Evolutionary conservation across 345 rosid species (phyloP).

Genomic region (Eutrema japonicum): DNA sequence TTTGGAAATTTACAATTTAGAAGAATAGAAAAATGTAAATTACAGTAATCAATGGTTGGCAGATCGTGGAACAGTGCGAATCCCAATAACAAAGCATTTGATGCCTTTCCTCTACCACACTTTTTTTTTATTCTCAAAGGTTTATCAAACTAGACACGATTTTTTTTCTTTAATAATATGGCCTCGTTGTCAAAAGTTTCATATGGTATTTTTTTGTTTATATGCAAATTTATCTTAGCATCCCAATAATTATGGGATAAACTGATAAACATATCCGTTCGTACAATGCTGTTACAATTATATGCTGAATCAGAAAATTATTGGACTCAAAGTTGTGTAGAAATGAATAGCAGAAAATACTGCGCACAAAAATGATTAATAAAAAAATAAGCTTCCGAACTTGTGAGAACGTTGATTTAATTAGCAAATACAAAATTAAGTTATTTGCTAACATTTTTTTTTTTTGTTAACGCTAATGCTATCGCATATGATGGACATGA

Average conservation of each 20-base stretch:
- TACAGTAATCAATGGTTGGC: constrained; percentile 40
- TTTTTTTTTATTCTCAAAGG: constrained; percentile 36
- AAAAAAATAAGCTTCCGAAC: too few relatives aligned
- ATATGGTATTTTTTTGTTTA: not conserved
- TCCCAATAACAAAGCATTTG: constrained; percentile 74
- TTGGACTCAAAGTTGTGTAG: too few relatives aligned
- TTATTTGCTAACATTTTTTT: too few relatives aligned
- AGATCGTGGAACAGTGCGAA: constrained; percentile 75
- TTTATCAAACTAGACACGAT: constrained; percentile 33
- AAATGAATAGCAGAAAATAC: too few relatives aligned
- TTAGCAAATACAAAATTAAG: too few relatives aligned
- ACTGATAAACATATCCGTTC: constrained; percentile 1
- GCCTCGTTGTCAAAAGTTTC: constrained; percentile 27
- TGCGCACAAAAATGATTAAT: too few relatives aligned
- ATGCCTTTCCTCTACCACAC: constrained; percentile 56
- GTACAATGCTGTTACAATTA: constrained; percentile 19
- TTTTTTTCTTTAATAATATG: constrained; percentile 2
- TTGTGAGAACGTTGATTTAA: too few relatives aligned
- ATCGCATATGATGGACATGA: too few relatives aligned
- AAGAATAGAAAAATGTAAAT: not conserved
- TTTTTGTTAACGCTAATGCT: too few relatives aligned
- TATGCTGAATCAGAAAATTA: not conserved
- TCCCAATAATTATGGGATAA: constrained; percentile 24
- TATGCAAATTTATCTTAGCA: constrained; percentile 13
- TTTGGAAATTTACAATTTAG: not conserved